Evolutionary conservation across 495 filamentous ascomycete species (phyloP).

Genomic region (Penicillium odoratum): DNA sequence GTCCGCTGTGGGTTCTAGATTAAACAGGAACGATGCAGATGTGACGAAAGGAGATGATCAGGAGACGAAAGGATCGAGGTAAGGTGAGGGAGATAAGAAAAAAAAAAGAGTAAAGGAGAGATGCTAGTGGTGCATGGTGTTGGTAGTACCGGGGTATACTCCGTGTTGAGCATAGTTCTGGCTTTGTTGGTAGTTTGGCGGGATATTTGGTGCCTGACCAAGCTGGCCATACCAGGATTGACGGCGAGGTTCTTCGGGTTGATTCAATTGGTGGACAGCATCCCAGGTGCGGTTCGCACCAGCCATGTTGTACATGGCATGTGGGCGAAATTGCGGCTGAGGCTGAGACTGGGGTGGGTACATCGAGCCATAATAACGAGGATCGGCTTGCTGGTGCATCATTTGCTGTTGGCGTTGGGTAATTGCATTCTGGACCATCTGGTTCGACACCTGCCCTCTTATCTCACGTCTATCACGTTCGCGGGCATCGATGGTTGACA

Average conservation of each 20-base stretch:
- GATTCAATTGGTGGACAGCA: slow-evolving; percentile 38
- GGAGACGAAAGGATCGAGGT: neutral
- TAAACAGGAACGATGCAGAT: neutral
- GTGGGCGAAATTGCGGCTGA: slow-evolving; percentile 9
- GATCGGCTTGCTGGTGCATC: slow-evolving; percentile 43
- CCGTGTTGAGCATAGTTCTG: slow-evolving; percentile 30
- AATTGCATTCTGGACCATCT: slow-evolving; percentile 79
- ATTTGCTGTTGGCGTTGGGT: slow-evolving; percentile 65
- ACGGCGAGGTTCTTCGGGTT: slow-evolving; percentile 38
- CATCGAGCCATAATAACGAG: slow-evolving; percentile 25
- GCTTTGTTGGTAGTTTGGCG: slow-evolving; percentile 30
- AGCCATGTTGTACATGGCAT: slow-evolving; percentile 41
- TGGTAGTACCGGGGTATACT: slow-evolving; percentile 27
- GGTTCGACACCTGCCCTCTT: slow-evolving; percentile 66
- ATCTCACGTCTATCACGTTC: slow-evolving; percentile 74
- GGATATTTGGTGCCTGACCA: slow-evolving; percentile 19
- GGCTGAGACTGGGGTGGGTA: slow-evolving; percentile 23
- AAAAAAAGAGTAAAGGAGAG: slow-evolving; percentile 1
- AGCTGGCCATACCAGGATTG: slow-evolving; percentile 44
- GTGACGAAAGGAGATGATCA: slow-evolving; percentile 2
- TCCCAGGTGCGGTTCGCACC: slow-evolving; percentile 46
- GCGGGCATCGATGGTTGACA: slow-evolving; percentile 73
- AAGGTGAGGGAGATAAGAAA: neutral
- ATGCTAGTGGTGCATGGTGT: slow-evolving; percentile 23
- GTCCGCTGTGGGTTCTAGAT: neutral